Evolutionary conservation across 2,329 filamentous ascomycete genomes (phyloP).

Genomic region (Apiospora rasikravindrae): DNA sequence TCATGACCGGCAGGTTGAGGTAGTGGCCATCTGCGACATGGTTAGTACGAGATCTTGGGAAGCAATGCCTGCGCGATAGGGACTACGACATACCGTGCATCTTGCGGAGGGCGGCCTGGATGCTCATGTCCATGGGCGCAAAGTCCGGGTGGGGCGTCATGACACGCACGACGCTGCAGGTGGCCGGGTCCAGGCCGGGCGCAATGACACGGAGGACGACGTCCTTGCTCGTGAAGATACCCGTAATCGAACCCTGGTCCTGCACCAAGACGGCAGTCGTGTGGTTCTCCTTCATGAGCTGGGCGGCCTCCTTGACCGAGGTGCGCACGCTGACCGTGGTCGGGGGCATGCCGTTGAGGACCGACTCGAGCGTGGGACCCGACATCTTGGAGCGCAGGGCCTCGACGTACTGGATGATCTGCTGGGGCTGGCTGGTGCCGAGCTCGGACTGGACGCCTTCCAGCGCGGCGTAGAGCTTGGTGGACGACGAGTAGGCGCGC

Average conservation of each 20-base stretch:
- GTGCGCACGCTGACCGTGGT: constrained; percentile 95
- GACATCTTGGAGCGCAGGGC: constrained; percentile 96
- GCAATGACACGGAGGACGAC: constrained; percentile 98
- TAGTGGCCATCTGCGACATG: constrained; percentile 84
- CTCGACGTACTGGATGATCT: constrained; percentile 99
- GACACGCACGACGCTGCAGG: constrained; percentile 96
- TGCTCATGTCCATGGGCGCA: constrained; percentile 98
- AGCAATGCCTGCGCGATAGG: too few relatives aligned
- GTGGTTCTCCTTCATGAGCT: constrained; percentile 98
- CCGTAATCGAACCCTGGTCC: constrained; percentile 95
- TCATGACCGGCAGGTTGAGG: constrained; percentile 98
- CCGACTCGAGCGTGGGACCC: constrained; percentile 92
- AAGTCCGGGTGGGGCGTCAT: constrained; percentile 99
- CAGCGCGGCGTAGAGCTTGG: constrained; percentile 95
- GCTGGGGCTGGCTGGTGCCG: constrained; percentile 93
- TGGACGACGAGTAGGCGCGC: constrained; percentile 95
- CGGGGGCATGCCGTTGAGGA: constrained; percentile 88
- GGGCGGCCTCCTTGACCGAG: constrained; percentile 93
- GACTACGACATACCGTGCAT: constrained; percentile 81
- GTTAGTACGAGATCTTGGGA: constrained; percentile 22
- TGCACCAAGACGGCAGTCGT: constrained; percentile 96
- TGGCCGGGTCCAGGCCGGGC: constrained; percentile 89
- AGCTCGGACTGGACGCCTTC: constrained; percentile 98
- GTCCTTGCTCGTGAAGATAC: constrained; percentile 99
- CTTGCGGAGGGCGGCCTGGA: constrained; percentile 95